Evolutionary conservation across 2,329 filamentous ascomycete genomes (phyloP), one percentile per base, ranked within the genome.

Genomic region (Alternaria rosae): DNA sequence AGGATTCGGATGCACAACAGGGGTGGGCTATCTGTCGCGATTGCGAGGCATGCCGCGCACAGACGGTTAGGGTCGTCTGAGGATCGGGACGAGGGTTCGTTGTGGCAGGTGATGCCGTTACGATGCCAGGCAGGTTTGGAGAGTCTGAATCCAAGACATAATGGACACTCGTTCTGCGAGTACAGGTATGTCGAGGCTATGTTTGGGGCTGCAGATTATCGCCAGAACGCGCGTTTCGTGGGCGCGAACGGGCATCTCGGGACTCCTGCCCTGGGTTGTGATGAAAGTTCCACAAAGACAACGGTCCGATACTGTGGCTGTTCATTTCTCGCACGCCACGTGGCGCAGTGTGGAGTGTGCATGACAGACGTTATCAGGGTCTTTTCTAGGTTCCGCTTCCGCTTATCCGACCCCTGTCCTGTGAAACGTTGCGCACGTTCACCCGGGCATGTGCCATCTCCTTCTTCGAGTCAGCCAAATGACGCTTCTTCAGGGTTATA

Each of bases 361-460:
- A 25, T 41, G 12, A 21, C 26, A 25, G 20, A 35, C 47, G 57
- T 55, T 42, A 23, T 43, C 44, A 61, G 53, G 57, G 57, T 59
- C 57, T 48, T 38, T 15, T 25, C 32, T 23, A 44, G 42, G 42
- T 44, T 44, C 42, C 42, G 8, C 21, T 12, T 53, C 38, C 38
- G 52, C 52, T 56, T 56, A 56, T 23, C 20, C 30, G 30, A 25
- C 15, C 32, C 55, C 26, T 26, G 55, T 10, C 26, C 32, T 13
- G 38, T 51, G 54, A 51, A 54, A 60, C 58, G 58, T 60, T 12
- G 58, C 30, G 58, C 58, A 60, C 58, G 45, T 43, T 26, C 45
- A 41, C 21, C 53, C 58, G 53, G 53, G 17, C 28, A 28, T 55
- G 54, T 38, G 45, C 28, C 41, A 52, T 45, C 35, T 25, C 38